phyloP scores from a whole-genome alignment of 352 stramenopile genomes.

The Phytophthora pistaciae region DNA sequence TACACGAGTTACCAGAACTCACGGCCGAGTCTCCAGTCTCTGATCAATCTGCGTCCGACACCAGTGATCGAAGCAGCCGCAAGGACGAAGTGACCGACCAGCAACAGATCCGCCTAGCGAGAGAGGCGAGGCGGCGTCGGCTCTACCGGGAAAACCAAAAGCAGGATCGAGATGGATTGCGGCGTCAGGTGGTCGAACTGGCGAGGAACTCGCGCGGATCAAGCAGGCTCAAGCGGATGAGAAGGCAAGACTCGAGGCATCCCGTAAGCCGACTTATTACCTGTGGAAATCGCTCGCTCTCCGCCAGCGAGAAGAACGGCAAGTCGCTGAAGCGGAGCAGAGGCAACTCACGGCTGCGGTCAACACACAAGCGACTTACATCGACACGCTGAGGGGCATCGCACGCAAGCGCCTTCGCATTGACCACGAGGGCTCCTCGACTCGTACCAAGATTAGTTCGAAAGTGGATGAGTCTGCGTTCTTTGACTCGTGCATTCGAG shows the following conservation, averaged over 20 bases:
- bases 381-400: background rate
- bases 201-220: too few species aligned
- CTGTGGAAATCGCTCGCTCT: background rate
- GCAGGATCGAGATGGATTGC: too few species aligned
- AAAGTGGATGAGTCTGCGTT: background rate
- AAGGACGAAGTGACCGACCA: background rate
- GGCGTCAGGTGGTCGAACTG: too few species aligned
- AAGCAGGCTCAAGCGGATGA: too few species aligned
- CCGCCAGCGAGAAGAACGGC: background rate
- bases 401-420: background rate
- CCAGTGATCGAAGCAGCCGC: background rate
- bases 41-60: background rate
- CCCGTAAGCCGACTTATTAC: too few species aligned
- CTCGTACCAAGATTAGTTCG: background rate
- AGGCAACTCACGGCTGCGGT: background rate
- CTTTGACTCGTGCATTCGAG: conserved; percentile 10
- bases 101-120: background rate
- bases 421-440: background rate
- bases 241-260: too few species aligned
- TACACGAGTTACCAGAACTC: background rate
- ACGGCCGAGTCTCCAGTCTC: background rate
- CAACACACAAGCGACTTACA: background rate
- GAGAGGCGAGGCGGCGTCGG: background rate
- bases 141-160: too few species aligned
- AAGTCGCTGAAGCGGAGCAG: background rate